Base-by-base conservation (phyloP, 2,329 filamentous ascomycete species). In the Trichoderma koningii region DNA sequence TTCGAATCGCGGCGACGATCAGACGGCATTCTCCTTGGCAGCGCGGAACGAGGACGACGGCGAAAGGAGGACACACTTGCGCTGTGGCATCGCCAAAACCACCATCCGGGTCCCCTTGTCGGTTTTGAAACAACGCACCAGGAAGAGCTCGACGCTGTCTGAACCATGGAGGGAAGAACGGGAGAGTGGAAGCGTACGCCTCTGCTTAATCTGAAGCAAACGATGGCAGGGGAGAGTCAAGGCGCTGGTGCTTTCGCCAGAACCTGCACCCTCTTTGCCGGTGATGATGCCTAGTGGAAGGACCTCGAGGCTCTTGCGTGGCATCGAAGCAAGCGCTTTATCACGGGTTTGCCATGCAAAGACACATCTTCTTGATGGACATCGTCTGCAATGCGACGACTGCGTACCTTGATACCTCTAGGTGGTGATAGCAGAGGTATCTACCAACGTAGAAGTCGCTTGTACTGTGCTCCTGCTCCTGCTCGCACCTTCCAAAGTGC, bases 41-140 rank as follows among this genome's bases (percentile, higher is more conserved):
- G 41, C 50, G 26, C 51, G 53, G 48, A 19, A 53, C 53, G 44
- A n/a, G 21, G 21, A 41, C 15, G 14, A 12, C 48, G 7, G 17
- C 30, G 26, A 17, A 30, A 10, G n/a, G 10, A 52, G 19, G 30
- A 52, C 38, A 53, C 19, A 19, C 15, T 44, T 41, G 23, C 50
- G 34, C 38, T n/a, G 17, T 62, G 23, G 26, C 47, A n/a, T 62
- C 41, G 48, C 38, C 59, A 62, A 26, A 28, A 17, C 48, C 6
- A 12, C 3, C 59, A 38, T 14, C 34, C 34, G 14, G 34, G 34
- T 38, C 34, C 59, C 59, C 59, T 19, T 23, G 59, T 55, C 59
- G 28, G 19, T 26, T 62, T 14, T 41, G 59, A 62, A 62, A 62
- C 59, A 45, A 38, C 41, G 38, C 26, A 30, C 19, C 44, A 41